phyloP scores from a whole-genome alignment of 495 filamentous ascomycete species.

The Neurospora cerealis region DNA sequence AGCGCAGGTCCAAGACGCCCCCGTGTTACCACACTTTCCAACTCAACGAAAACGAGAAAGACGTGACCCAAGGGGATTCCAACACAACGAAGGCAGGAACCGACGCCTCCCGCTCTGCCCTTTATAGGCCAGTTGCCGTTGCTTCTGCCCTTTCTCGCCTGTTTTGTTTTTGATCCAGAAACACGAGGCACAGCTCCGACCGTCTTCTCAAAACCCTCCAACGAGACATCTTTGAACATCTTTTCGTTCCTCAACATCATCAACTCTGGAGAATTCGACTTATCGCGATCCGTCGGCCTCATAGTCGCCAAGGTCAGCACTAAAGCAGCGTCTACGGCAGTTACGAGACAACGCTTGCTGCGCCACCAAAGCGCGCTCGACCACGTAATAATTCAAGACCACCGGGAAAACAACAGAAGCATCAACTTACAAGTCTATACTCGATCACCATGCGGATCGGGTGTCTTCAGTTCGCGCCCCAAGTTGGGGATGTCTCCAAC shows the following conservation, averaged over 20 bases:
- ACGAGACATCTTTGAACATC: not conserved
- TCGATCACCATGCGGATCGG: slow-evolving; percentile 59
- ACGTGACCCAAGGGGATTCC: not conserved
- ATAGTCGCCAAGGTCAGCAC: not conserved
- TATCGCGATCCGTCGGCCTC: not conserved
- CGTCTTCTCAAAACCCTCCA: not conserved
- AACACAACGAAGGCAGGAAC: not conserved
- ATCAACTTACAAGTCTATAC: not conserved
- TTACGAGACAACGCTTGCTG: not conserved
- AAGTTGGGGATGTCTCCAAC: slow-evolving; percentile 63
- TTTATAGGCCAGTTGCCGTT: not conserved
- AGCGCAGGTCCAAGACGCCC: not conserved
- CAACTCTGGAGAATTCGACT: not conserved
- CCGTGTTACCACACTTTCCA: not conserved
- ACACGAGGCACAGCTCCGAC: not conserved
- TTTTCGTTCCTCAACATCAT: not conserved
- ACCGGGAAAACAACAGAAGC: not conserved
- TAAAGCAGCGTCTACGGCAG: not conserved
- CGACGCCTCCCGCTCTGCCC: not conserved
- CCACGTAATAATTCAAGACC: not conserved
- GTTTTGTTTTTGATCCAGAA: not conserved
- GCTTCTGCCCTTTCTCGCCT: not conserved
- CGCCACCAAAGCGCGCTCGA: not conserved
- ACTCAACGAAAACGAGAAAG: not conserved
- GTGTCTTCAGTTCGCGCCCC: slow-evolving; percentile 68